These are phyloP conservation scores for Pseudoneurospora amorphoporcata DNA, from an alignment of 495 filamentous ascomycete species.

Conservation along the genomic window DNA sequence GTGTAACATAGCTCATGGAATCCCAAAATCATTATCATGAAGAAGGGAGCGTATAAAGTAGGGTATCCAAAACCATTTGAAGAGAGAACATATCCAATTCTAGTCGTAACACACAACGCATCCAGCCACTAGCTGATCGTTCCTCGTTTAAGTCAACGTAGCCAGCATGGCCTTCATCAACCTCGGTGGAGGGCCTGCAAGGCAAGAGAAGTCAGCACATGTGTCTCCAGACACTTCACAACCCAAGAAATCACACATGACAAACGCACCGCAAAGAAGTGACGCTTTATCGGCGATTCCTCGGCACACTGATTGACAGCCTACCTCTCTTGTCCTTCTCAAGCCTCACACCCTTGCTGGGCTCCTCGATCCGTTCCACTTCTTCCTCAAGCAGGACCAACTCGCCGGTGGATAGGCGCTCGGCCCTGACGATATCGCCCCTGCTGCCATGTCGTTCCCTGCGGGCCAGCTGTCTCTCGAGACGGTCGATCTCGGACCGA, in stretches of 20 bases:
- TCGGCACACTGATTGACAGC: conserved; percentile 57
- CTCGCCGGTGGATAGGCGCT: conserved; percentile 39
- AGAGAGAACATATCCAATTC: not conserved
- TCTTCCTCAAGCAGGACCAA: conserved; percentile 45
- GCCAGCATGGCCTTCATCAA: conserved; percentile 66
- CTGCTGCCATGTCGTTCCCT: conserved; percentile 18
- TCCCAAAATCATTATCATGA: not conserved
- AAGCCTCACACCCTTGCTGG: conserved; percentile 50
- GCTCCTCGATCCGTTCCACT: conserved; percentile 41
- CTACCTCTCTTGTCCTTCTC: conserved; percentile 83
- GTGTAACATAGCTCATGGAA: not conserved
- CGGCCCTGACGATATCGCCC: conserved; percentile 33
- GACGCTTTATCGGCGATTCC: conserved; percentile 37
- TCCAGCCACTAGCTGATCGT: not conserved
- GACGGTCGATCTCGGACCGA: conserved; percentile 32
- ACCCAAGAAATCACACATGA: conserved; percentile 4
- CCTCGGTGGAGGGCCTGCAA: conserved; percentile 43
- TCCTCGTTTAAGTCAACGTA: conserved; percentile 53
- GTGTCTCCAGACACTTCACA: not conserved
- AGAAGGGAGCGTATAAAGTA: not conserved
- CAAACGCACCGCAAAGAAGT: conserved; percentile 9
- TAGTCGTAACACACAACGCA: not conserved
- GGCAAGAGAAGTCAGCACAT: conserved; percentile 12
- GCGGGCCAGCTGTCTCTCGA: conserved; percentile 21
- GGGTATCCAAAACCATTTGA: not conserved